Evolutionary conservation across 345 rosid genomes (phyloP).

Genomic region (Clausena lansium): DNA sequence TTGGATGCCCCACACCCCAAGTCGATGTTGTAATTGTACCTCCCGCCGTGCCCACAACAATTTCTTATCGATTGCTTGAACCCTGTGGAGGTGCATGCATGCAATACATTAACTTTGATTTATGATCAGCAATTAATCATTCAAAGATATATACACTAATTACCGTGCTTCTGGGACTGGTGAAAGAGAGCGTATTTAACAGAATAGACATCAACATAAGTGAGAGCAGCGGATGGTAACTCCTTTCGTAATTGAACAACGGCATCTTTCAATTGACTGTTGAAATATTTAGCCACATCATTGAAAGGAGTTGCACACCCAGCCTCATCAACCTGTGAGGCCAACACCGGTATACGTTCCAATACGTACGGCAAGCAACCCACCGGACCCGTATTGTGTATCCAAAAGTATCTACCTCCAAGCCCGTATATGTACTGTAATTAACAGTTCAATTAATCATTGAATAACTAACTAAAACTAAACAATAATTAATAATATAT

Average conservation of each 20-base stretch:
- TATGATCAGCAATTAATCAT: too few relatives aligned
- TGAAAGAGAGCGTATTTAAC: conserved; percentile 44
- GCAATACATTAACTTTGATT: too few relatives aligned
- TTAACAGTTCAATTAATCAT: background rate
- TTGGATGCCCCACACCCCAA: conserved; percentile 53
- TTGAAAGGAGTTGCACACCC: conserved; percentile 65
- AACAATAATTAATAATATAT: too few relatives aligned
- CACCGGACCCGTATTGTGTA: conserved; percentile 69
- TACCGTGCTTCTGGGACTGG: conserved; percentile 17
- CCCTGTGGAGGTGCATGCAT: conserved; percentile 27
- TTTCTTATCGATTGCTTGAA: conserved; percentile 53
- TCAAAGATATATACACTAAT: background rate
- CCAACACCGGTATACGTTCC: conserved; percentile 44
- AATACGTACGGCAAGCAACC: conserved; percentile 66
- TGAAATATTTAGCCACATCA: conserved; percentile 57
- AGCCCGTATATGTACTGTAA: conserved; percentile 38
- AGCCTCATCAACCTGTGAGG: conserved; percentile 45
- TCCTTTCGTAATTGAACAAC: conserved; percentile 43
- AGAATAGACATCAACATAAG: conserved; percentile 62
- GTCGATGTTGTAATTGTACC: conserved; percentile 52
- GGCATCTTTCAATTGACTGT: conserved; percentile 36
- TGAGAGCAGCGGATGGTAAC: conserved; percentile 45
- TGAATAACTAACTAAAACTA: background rate
- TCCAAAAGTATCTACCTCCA: conserved; percentile 64
- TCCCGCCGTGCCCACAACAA: conserved; percentile 88